Evolutionary conservation across 2,329 filamentous ascomycete genomes (phyloP), one percentile per base, ranked within the genome.

Genomic region (Penicillium sclerotigenum): DNA sequence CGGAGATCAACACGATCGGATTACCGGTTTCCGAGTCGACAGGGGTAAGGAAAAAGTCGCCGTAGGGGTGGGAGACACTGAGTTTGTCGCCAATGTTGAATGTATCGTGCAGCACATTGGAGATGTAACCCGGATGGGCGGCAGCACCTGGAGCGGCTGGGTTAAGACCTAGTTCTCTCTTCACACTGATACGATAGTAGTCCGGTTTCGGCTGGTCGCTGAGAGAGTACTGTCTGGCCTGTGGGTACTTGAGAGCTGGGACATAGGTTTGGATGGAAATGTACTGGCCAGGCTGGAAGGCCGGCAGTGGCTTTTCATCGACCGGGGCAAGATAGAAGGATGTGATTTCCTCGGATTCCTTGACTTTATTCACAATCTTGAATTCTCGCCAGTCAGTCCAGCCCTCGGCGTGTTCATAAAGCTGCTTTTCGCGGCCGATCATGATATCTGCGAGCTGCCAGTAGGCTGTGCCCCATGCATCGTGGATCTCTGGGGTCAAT

Each of bases 211-310:
- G 87, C 47, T 82, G 79, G 60, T 90, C 87, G 65, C 83, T 87
- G 58, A 91, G 79, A 26, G 86, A 89, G 74, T 90, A 91, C 71
- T 91, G 88, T 31, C 88, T 79, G 18, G 84, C 80, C 71, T 91
- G 88, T 61, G 79, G 73, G 68, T 84, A 79, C n/a, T 82, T 81
- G 22, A 88, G 78, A 46, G 77, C 75, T 1, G 83, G 81, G 0
- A 88, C 80, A 47, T 80, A 76, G 8, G 86, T 71, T 47, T 81
- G 81, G 45, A 90, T 73, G 0, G 86, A 87, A 58, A 89, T 80
- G 68, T 90, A 91, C 72, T 91, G 88, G 34, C 89, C 89, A 0
- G 88, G 87, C 55, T 81, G 77, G 77, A 83, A 91, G 0, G 67
- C 42, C 0, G 87, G 87, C 38, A 91, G 76, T n/a, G 77, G 75